phyloP scores from a whole-genome alignment of 2,329 filamentous ascomycete species.

The Verticillium alfalfae region DNA sequence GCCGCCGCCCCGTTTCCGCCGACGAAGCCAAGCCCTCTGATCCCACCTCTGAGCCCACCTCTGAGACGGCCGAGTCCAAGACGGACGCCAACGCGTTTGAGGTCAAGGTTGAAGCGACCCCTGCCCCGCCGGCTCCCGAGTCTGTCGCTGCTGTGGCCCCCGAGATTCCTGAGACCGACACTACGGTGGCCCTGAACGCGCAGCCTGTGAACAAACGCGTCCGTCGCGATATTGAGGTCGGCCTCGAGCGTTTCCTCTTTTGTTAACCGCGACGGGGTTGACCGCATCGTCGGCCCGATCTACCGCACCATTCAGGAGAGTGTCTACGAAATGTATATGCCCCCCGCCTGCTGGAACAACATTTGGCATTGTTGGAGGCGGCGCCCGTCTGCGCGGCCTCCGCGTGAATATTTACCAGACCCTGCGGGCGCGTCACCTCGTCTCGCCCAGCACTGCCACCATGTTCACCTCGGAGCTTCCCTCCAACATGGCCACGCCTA shows the following conservation, averaged over 20 bases:
- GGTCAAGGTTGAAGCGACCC: background rate
- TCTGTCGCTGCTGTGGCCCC: constrained; percentile 2
- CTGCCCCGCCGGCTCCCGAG: background rate
- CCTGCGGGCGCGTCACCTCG: constrained; percentile 74
- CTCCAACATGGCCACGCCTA: constrained; percentile 85
- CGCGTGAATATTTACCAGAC: constrained; percentile 82
- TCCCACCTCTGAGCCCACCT: constrained; percentile 10
- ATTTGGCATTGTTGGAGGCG: constrained; percentile 92
- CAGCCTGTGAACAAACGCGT: constrained; percentile 49
- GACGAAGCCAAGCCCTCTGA: constrained; percentile 16
- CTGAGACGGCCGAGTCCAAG: background rate
- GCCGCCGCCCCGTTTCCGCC: constrained; percentile 9
- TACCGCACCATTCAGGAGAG: constrained; percentile 71
- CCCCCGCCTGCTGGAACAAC: constrained; percentile 85
- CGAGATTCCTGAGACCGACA: constrained; percentile 8
- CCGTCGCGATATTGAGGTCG: constrained; percentile 68
- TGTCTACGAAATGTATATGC: constrained; percentile 78
- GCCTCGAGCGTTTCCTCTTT: constrained; percentile 70
- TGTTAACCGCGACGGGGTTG: constrained; percentile 66
- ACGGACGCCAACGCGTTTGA: background rate
- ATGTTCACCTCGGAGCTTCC: constrained; percentile 97
- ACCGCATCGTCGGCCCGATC: constrained; percentile 77
- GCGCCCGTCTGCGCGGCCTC: constrained; percentile 68
- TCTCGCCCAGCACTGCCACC: constrained; percentile 87
- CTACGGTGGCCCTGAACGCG: constrained; percentile 21